Percentiles rank a stretch among this genome's conserved stretches.
Evolutionary conservation across 345 rosid genomes (phyloP).

Genomic region (Microthlaspi erraticum): DNA sequence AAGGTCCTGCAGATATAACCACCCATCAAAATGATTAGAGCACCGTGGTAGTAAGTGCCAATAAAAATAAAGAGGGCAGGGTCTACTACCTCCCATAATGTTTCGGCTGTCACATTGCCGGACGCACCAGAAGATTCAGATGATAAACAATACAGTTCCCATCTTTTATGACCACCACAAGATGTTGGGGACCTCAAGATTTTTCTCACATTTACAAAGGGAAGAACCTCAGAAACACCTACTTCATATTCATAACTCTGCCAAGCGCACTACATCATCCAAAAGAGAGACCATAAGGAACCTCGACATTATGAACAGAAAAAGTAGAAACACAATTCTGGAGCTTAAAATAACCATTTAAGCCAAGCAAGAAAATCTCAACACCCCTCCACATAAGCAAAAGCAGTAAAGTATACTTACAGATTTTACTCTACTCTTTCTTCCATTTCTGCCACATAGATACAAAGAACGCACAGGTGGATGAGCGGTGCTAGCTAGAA

Average conservation of each 20-base stretch:
- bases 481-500: constrained; percentile 82
- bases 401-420: constrained; percentile 52
- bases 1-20: constrained; percentile 42
- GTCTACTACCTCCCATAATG: constrained; percentile 86
- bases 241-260: constrained; percentile 57
- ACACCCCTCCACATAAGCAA: constrained; percentile 3
- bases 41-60: constrained; percentile 8
- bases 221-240: constrained; percentile 51
- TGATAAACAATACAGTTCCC: constrained; percentile 60
- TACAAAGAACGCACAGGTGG: constrained; percentile 56
- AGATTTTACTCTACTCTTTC: constrained; percentile 50
- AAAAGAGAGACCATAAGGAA: constrained; percentile 31
- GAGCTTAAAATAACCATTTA: constrained; percentile 18
- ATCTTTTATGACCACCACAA: constrained; percentile 54
- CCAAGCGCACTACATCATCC: constrained; percentile 41
- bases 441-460: constrained; percentile 46
- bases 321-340: not conserved
- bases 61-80: constrained; percentile 18
- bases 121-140: constrained; percentile 51
- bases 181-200: constrained; percentile 51
- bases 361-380: not conserved
- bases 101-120: constrained; percentile 66
- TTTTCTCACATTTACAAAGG: constrained; percentile 49
- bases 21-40: constrained; percentile 9
- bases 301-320: not conserved